Evolutionary conservation across 106 monocot genomes (phyloP).

Genomic region (Cymbidium sinense): DNA sequence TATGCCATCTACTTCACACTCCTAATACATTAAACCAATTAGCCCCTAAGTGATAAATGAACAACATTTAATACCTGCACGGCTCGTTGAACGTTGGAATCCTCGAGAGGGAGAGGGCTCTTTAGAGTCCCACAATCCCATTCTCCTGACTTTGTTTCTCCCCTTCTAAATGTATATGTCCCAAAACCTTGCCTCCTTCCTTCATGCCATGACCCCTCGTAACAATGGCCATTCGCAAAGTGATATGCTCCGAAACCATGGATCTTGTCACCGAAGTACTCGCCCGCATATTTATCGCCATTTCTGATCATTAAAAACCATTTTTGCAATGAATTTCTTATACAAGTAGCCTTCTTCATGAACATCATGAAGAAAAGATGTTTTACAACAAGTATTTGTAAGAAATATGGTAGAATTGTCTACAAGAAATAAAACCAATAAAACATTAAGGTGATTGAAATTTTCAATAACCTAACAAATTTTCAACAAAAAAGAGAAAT

Average conservation of each 20-base stretch:
- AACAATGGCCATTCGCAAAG: slow-evolving; percentile 47
- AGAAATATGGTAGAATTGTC: neutral
- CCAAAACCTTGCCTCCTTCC: slow-evolving; percentile 44
- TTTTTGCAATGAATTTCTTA: neutral
- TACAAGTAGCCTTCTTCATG: neutral
- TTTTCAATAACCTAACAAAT: neutral
- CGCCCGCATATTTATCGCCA: slow-evolving; percentile 35
- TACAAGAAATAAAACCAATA: too few species aligned
- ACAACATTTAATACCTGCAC: slow-evolving; percentile 15
- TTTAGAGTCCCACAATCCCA: slow-evolving; percentile 42
- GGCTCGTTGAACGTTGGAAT: slow-evolving; percentile 14
- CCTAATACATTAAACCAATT: too few species aligned
- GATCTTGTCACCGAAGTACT: slow-evolving; percentile 49
- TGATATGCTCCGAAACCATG: slow-evolving; percentile 50
- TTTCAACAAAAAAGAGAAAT: neutral
- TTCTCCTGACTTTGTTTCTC: slow-evolving; percentile 33
- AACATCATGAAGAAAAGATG: neutral
- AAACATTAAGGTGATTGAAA: too few species aligned
- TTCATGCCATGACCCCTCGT: slow-evolving; percentile 59
- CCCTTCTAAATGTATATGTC: slow-evolving; percentile 38
- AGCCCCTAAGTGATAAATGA: too few species aligned
- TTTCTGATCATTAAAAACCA: slow-evolving; percentile 12
- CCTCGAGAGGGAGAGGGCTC: slow-evolving; percentile 10
- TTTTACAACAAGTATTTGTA: neutral
- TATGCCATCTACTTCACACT: too few species aligned